A percentile compares a stretch with the other conserved stretches of the same genome.
phyloP scores from a whole-genome alignment of 768 basidiomycete genomes.

The Coprinopsis cinerea region DNA sequence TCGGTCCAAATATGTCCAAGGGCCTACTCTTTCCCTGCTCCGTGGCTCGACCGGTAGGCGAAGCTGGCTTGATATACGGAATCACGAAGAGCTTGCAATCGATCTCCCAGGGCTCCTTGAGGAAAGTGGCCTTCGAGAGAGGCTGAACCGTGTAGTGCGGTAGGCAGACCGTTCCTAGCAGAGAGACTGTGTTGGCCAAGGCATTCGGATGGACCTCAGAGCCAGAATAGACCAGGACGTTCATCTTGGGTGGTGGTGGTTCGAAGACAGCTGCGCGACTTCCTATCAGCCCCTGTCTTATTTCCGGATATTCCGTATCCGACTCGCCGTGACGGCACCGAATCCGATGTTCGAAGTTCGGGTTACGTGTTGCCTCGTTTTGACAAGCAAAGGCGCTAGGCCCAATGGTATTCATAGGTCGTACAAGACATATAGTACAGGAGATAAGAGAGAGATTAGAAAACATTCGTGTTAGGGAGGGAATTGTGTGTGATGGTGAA shows the following conservation, averaged over 20 bases:
- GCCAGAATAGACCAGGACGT: slow-evolving; percentile 15
- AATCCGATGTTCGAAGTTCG: too few relatives aligned
- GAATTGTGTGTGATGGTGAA: too few relatives aligned
- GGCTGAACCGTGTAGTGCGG: slow-evolving; percentile 14
- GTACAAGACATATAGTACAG: too few relatives aligned
- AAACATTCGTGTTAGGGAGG: too few relatives aligned
- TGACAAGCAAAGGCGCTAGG: too few relatives aligned
- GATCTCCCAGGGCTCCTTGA: slow-evolving; percentile 14
- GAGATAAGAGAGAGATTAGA: too few relatives aligned
- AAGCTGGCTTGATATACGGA: slow-evolving; percentile 3
- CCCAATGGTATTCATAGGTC: too few relatives aligned
- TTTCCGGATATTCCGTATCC: too few relatives aligned
- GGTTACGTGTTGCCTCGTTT: too few relatives aligned
- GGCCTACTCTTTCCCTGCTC: not conserved
- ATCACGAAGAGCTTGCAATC: slow-evolving; percentile 15
- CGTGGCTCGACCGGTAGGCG: not conserved
- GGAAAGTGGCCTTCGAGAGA: slow-evolving; percentile 9
- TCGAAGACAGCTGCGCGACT: too few relatives aligned
- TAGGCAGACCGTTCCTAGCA: slow-evolving; percentile 9
- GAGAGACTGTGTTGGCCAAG: slow-evolving; percentile 10
- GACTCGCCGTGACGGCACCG: too few relatives aligned
- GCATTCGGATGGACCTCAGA: slow-evolving; percentile 14
- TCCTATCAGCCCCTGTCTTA: too few relatives aligned
- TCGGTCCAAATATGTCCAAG: slow-evolving; percentile 7
- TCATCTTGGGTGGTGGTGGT: slow-evolving; percentile 7